Percentiles rank a stretch among this genome's conserved stretches.
Evolutionary conservation across 768 basidiomycete species (phyloP).

Genomic region (Collybia sp.): DNA sequence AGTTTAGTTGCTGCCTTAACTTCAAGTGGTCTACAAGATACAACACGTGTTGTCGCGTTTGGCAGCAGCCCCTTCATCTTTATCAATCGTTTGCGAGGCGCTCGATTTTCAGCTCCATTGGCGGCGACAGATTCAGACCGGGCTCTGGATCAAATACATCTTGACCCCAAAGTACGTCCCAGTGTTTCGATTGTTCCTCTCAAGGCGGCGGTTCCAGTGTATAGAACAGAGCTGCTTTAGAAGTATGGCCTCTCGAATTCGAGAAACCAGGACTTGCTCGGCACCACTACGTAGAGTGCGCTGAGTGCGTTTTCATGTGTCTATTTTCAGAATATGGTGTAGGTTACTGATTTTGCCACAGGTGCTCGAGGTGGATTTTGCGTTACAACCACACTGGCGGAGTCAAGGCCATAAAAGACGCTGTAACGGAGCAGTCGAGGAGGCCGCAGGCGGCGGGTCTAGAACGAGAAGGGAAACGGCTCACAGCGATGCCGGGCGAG

Average conservation of each 20-base stretch:
- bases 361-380: constrained; percentile 82
- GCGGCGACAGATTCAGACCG: constrained; percentile 61
- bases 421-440: constrained; percentile 85
- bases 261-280: constrained; percentile 90
- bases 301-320: constrained; percentile 54
- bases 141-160: constrained; percentile 92
- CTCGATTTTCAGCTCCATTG: neutral
- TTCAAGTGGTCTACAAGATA: too few relatives aligned
- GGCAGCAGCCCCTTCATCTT: too few relatives aligned
- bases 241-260: constrained; percentile 81
- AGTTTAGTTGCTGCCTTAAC: too few relatives aligned
- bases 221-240: constrained; percentile 70
- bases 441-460: constrained; percentile 83
- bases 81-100: too few relatives aligned
- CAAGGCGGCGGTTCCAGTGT: neutral
- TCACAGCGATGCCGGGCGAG: too few relatives aligned
- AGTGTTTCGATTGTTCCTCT: neutral
- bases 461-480: constrained; percentile 51
- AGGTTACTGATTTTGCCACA: constrained; percentile 16
- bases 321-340: neutral
- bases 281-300: constrained; percentile 96
- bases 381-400: constrained; percentile 78
- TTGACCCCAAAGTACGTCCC: constrained; percentile 68
- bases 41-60: too few relatives aligned
- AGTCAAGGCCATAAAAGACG: constrained; percentile 91